Evolutionary conservation across 345 rosid species (phyloP).

Genomic region (Lumnitzera racemosa): DNA sequence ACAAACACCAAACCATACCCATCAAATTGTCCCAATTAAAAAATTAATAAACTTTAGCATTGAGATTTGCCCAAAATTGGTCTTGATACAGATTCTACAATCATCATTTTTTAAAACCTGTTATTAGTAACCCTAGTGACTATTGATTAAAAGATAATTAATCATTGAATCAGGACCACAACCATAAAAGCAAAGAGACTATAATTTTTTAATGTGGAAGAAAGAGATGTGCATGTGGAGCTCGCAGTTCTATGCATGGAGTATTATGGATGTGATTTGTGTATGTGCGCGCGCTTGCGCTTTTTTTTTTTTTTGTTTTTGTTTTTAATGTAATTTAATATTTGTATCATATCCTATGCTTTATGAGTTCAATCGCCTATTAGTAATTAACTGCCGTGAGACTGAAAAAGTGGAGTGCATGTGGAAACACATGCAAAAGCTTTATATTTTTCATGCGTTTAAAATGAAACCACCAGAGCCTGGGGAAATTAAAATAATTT

Average conservation of each 20-base stretch:
- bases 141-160: too few species aligned
- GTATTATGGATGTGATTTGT: conserved; percentile 10
- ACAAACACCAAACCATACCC: too few species aligned
- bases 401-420: conserved; percentile 11
- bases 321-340: neutral
- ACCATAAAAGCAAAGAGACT: conserved; percentile 2
- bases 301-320: neutral
- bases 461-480: too few species aligned
- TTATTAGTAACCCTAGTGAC: too few species aligned
- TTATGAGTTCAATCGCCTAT: too few species aligned
- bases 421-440: conserved; percentile 6
- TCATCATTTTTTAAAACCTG: too few species aligned
- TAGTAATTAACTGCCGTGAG: neutral
- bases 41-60: too few species aligned
- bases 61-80: too few species aligned
- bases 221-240: conserved; percentile 16
- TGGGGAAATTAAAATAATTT: too few species aligned
- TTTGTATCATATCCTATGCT: neutral
- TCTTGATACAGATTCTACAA: too few species aligned
- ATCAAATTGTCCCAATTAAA: too few species aligned
- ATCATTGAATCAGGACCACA: neutral
- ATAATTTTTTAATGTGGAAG: neutral
- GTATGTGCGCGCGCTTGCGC: neutral
- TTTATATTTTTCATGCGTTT: neutral
- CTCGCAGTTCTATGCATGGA: conserved; percentile 24